Conservation (phyloP, 2,329 filamentous ascomycete species). For the Monilinia aucupariae region DNA sequence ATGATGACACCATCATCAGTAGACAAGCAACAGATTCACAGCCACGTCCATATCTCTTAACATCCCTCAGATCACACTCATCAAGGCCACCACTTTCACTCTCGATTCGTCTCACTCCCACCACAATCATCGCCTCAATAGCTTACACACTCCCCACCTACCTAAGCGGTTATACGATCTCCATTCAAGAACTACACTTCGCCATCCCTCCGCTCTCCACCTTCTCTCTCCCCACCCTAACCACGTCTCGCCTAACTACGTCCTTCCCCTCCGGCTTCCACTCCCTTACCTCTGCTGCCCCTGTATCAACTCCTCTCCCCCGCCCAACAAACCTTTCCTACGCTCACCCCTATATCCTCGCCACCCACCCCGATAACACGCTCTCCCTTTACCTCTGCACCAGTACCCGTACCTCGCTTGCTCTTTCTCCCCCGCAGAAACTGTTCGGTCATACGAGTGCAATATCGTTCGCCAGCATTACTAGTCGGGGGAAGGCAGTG, state of each 20-base stretch:
- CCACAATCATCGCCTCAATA: conserved; percentile 70
- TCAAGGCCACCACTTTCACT: conserved; percentile 73
- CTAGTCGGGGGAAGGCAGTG: conserved; percentile 62
- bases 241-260: conserved; percentile 2
- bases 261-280: conserved; percentile 3
- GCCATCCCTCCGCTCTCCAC: conserved; percentile 6
- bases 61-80: conserved; percentile 75
- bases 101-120: conserved; percentile 65
- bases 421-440: conserved; percentile 54
- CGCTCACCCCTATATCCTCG: conserved; percentile 62
- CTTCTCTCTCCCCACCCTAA: neutral
- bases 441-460: conserved; percentile 70
- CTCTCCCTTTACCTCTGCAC: conserved; percentile 63
- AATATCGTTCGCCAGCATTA: conserved; percentile 63
- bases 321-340: conserved; percentile 38
- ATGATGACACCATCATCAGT: neutral
- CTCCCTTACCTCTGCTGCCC: neutral
- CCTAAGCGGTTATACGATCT: conserved; percentile 77
- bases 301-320: neutral
- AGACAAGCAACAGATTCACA: conserved; percentile 1
- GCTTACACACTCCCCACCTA: conserved; percentile 78
- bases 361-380: conserved; percentile 66
- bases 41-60: conserved; percentile 49
- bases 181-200: conserved; percentile 65
- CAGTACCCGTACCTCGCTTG: conserved; percentile 50